Base-by-base conservation (phyloP, 2,329 filamentous ascomycete species). In the Diaporthe citriasiana region DNA sequence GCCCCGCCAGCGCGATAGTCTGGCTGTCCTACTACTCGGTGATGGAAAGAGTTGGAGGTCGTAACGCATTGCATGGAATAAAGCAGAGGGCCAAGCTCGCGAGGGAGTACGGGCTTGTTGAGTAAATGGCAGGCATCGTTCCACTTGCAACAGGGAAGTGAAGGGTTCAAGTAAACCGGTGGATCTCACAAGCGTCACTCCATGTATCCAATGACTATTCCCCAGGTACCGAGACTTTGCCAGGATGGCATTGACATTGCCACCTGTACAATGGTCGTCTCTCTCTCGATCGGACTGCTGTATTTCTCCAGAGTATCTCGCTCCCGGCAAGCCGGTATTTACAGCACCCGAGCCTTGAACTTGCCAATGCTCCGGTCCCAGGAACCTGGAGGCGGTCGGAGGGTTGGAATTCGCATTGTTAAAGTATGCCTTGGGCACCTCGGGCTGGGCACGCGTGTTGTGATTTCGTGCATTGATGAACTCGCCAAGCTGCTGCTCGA, bases 191-290 rank as follows among this genome's bases (percentile, higher is more conserved):
- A 88, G 76, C 0, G 82, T 77, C 15, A 88, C 79, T 2, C 83
- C 83, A 74, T 87, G 89, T n/a, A 89, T 84, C 86, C 88, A 91
- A 77, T 90, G 88, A 40, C 87, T 90, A 77, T 86, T 86, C 0
- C 89, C 90, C 77, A 90, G 89, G 0, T 91, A 78, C 0, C 89
- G 84, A 0, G 86, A 87, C 77, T 92, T 92, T 75, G 70, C 65
- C 56, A 90, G 87, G 27, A 85, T 83, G 12, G 89, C 80, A n/a
- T 84, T 84, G 10, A 85, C 85, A 1, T 80, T 81, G 0, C 86
- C 82, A 0, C 78, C 77, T 4, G 55, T 33, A 1, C 50, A 57
- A 30, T 4, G 15, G 47, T 35, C 50, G n/a, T 69, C 56, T 33
- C 27, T 22, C 19, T 50, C 40, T 47, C 19, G 40, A 30, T 50